Percentiles rank a stretch among this genome's conserved stretches.
Evolutionary conservation across 768 basidiomycete species (phyloP).

Genomic region (Mycena metata): DNA sequence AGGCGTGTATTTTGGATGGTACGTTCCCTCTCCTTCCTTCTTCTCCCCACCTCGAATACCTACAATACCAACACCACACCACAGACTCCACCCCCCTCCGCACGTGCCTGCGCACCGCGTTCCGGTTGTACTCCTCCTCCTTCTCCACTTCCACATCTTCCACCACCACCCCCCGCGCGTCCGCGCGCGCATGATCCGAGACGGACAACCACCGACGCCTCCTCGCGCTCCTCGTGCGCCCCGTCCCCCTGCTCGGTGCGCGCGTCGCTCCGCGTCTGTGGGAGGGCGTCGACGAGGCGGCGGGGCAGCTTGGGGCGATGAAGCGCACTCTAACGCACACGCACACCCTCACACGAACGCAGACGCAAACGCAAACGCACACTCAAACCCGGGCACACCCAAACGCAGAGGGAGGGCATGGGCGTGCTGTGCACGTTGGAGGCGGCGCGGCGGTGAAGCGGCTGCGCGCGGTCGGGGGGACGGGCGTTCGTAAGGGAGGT

Average conservation of each 20-base stretch:
- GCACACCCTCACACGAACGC: too few relatives aligned
- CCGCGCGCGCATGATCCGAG: too few relatives aligned
- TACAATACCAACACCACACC: too few relatives aligned
- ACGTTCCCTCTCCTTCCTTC: conserved; percentile 23
- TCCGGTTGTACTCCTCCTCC: neutral
- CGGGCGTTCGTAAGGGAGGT: conserved; percentile 68
- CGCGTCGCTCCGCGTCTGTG: conserved; percentile 40
- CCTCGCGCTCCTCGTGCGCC: conserved; percentile 46
- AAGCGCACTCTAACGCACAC: too few relatives aligned
- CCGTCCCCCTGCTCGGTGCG: conserved; percentile 36
- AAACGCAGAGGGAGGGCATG: too few relatives aligned
- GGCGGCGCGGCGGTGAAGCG: too few relatives aligned
- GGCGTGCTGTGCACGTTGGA: conserved; percentile 64
- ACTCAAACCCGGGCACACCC: too few relatives aligned
- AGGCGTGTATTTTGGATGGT: conserved; percentile 52
- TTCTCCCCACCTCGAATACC: too few relatives aligned
- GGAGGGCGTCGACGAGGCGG: conserved; percentile 69
- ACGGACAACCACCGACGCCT: conserved; percentile 21
- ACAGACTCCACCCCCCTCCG: conserved; percentile 30
- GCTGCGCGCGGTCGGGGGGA: conserved; percentile 64
- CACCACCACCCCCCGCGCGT: too few relatives aligned
- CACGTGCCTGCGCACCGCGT: conserved; percentile 37
- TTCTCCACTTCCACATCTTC: too few relatives aligned
- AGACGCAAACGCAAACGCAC: too few relatives aligned
- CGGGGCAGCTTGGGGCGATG: too few relatives aligned